Conservation (phyloP, 2,329 filamentous ascomycete species). For the Trichoderma hamatum region DNA sequence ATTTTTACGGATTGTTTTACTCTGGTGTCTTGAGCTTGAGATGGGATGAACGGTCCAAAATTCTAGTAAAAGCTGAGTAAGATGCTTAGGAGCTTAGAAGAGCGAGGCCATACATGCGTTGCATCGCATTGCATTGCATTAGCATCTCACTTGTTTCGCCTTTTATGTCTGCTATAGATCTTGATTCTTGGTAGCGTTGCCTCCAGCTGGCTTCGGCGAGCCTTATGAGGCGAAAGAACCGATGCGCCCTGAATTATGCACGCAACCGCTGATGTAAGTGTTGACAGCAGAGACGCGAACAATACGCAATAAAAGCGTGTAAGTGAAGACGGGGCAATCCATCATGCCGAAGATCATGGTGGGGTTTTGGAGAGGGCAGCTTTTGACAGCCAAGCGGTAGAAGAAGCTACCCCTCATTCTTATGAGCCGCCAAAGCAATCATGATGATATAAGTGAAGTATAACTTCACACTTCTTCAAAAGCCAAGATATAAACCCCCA, state of each 20-base stretch:
- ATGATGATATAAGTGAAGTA: neutral
- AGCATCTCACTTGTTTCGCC: neutral
- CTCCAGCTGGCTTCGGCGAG: neutral
- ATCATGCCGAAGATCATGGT: neutral
- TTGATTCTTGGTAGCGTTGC: neutral
- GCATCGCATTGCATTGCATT: neutral
- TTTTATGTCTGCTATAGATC: neutral
- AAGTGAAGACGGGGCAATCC: neutral
- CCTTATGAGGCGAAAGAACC: neutral
- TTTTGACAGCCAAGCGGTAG: no score
- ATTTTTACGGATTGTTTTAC: neutral
- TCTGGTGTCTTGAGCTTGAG: neutral
- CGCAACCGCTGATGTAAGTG: neutral
- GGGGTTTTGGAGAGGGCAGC: neutral
- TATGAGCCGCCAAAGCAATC: neutral
- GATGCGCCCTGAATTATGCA: neutral
- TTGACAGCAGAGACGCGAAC: neutral
- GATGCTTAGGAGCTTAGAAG: no score
- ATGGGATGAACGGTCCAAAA: neutral
- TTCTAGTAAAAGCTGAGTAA: neutral
- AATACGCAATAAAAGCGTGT: neutral
- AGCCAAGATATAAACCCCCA: neutral
- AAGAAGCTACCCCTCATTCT: neutral
- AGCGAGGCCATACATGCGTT: no score
- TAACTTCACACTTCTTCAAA: neutral